Conservation (phyloP, 2,329 filamentous ascomycete species). For the Sporothrix brunneoviolacea region DNA sequence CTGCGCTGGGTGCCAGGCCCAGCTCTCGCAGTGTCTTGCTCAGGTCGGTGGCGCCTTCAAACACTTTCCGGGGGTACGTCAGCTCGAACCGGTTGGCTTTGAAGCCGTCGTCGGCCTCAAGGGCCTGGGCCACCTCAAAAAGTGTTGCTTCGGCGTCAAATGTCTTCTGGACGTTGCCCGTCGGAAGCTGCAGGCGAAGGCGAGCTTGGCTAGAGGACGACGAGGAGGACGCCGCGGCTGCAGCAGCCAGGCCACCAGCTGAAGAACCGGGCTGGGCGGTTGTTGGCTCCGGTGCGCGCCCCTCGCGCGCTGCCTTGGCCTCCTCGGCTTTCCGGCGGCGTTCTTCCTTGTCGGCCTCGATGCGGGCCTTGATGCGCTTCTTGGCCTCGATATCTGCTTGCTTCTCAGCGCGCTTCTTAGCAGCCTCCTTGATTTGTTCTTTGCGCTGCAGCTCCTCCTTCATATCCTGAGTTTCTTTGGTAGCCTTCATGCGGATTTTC, state of each 20-base stretch:
- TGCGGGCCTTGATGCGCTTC: conserved; percentile 84
- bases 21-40: conserved; percentile 90
- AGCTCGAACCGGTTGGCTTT: conserved; percentile 71
- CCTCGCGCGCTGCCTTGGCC: conserved; percentile 80
- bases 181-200: conserved; percentile 66
- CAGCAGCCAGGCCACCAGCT: conserved; percentile 35
- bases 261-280: background rate
- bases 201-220: conserved; percentile 65
- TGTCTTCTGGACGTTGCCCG: conserved; percentile 73
- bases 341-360: conserved; percentile 89
- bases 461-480: conserved; percentile 77
- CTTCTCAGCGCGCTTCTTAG: conserved; percentile 82
- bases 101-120: conserved; percentile 64
- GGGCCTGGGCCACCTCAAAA: conserved; percentile 78
- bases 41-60: conserved; percentile 63
- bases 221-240: conserved; percentile 52
- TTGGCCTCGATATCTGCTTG: conserved; percentile 76
- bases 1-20: conserved; percentile 84
- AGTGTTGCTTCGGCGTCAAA: conserved; percentile 84
- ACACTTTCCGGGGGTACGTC: conserved; percentile 83
- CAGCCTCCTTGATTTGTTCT: conserved; percentile 87
- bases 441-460: conserved; percentile 86
- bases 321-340: conserved; percentile 77
- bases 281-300: conserved; percentile 48
- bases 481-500: conserved; percentile 76